These are phyloP conservation scores for Colletotrichum musae DNA, from an alignment of 2,329 filamentous ascomycete genomes.

Conservation along the genomic window DNA sequence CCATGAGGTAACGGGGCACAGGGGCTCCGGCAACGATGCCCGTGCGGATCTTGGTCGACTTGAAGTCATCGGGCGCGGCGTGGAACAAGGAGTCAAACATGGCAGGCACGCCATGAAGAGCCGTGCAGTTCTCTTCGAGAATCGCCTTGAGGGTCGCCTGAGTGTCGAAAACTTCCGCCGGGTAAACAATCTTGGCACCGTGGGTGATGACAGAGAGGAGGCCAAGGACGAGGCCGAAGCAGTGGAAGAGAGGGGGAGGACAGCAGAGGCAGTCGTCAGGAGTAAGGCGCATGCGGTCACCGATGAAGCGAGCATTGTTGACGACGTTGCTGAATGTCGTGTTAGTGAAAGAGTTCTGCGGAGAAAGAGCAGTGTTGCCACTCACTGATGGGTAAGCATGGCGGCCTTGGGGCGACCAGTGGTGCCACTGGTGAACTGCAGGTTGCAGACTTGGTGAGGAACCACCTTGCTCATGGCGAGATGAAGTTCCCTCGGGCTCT, in stretches of 20 bases:
- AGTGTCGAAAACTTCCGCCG: slow-evolving; percentile 81
- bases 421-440: slow-evolving; percentile 84
- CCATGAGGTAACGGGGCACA: slow-evolving; percentile 82
- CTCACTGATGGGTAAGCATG: slow-evolving; percentile 80
- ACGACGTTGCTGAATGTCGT: slow-evolving; percentile 64
- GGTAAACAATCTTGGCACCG: slow-evolving; percentile 82
- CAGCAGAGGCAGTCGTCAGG: slow-evolving; percentile 81
- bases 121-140: slow-evolving; percentile 77
- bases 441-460: slow-evolving; percentile 78
- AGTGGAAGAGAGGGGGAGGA: slow-evolving; percentile 88
- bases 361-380: slow-evolving; percentile 3
- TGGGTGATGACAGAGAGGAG: slow-evolving; percentile 81
- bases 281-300: slow-evolving; percentile 80
- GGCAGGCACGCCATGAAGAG: slow-evolving; percentile 84
- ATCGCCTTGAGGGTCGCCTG: slow-evolving; percentile 76
- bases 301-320: slow-evolving; percentile 79
- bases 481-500: slow-evolving; percentile 66
- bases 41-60: slow-evolving; percentile 73
- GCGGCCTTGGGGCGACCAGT: slow-evolving; percentile 81
- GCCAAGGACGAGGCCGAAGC: slow-evolving; percentile 85
- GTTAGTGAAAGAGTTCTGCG: slow-evolving; percentile 20
- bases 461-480: slow-evolving; percentile 69
- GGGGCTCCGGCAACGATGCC: slow-evolving; percentile 86
- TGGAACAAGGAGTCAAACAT: slow-evolving; percentile 82
- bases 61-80: slow-evolving; percentile 57